These are phyloP conservation scores for Leucoagaricus sp. DNA, from an alignment of 1,284 basidiomycete species.

Conservation along the genomic window DNA sequence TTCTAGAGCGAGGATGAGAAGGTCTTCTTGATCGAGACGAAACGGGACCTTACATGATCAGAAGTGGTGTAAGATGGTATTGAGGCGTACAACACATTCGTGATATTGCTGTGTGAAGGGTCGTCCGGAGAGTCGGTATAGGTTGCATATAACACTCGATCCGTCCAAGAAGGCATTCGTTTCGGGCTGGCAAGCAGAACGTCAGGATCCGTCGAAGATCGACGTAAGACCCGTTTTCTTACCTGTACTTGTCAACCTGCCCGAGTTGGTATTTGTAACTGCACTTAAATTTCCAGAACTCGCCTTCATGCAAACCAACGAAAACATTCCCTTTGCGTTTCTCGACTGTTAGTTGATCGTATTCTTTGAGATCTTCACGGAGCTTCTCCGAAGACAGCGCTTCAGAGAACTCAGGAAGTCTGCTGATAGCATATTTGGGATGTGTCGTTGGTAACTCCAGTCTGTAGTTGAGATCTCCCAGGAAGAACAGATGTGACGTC, in stretches of 20 bases:
- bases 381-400: slow-evolving; percentile 52
- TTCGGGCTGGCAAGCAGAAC: slow-evolving; percentile 49
- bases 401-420: slow-evolving; percentile 36
- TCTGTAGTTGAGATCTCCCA: slow-evolving; percentile 92
- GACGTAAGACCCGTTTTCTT: background rate
- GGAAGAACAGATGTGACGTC: slow-evolving; percentile 83
- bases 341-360: slow-evolving; percentile 76
- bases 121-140: slow-evolving; percentile 64
- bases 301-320: slow-evolving; percentile 76
- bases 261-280: slow-evolving; percentile 89
- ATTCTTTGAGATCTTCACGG: slow-evolving; percentile 68
- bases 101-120: slow-evolving; percentile 55
- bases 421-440: slow-evolving; percentile 35
- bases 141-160: slow-evolving; percentile 88
- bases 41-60: slow-evolving; percentile 59
- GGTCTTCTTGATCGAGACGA: background rate
- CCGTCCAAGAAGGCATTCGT: slow-evolving; percentile 92
- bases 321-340: slow-evolving; percentile 65
- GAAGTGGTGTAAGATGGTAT: slow-evolving; percentile 78
- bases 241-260: slow-evolving; percentile 81
- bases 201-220: background rate
- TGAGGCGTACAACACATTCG: slow-evolving; percentile 70
- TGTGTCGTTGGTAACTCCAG: slow-evolving; percentile 59
- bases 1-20: slow-evolving; percentile 44
- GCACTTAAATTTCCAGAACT: slow-evolving; percentile 83